Evolutionary conservation across 2,329 filamentous ascomycete genomes (phyloP), one percentile per base, ranked within the genome.

Genomic region (Trichoderma harzianum): DNA sequence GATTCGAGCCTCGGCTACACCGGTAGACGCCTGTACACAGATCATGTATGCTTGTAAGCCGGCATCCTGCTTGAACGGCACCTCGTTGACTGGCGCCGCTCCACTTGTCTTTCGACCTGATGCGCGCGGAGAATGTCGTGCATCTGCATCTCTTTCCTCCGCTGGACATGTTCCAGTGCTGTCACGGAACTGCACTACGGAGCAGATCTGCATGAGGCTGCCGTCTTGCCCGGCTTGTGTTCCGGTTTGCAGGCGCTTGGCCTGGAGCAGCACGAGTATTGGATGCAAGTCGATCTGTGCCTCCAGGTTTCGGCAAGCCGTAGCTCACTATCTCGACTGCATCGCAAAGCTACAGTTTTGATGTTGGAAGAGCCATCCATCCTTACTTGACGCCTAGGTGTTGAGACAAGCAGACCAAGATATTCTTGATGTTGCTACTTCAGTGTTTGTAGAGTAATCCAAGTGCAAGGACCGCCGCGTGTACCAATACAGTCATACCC

Each of bases 141-240:
- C 67, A 53, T 36, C 57, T 36, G 66, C 66, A 53, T 53, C 57
- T 36, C 7, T 39, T 18, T 26, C 26, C 28, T 60, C 55, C 2
- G 32, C 11, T 43, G 32, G 24, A 30, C 51, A 32, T 6, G 51
- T 36, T 43, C 24, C 34, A 26, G n/a, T 30, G 43, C 62, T 66
- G 47, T 34, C 43, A 26, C 62, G 47, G 26, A 55, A 57, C 24
- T 47, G 18, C 34, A 32, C 34, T 32, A 32, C 53, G 65, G 39
- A 53, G 32, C 55, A 62, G 67, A 69, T 69, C 57, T 69, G 34
- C 66, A 32, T 7, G 36, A 69, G 55, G 16, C 66, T 47, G 36
- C 21, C 28, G 36, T 69, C n/a, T 26, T 51, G 26, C 28, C 28
- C 57, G 67, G 57, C 39, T 62, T 62, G 67, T 53, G 57, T 53